Percentiles rank a stretch among this genome's conserved stretches.
Evolutionary conservation across 2,329 filamentous ascomycete genomes (phyloP).

Genomic region (Scorias spongiosa): DNA sequence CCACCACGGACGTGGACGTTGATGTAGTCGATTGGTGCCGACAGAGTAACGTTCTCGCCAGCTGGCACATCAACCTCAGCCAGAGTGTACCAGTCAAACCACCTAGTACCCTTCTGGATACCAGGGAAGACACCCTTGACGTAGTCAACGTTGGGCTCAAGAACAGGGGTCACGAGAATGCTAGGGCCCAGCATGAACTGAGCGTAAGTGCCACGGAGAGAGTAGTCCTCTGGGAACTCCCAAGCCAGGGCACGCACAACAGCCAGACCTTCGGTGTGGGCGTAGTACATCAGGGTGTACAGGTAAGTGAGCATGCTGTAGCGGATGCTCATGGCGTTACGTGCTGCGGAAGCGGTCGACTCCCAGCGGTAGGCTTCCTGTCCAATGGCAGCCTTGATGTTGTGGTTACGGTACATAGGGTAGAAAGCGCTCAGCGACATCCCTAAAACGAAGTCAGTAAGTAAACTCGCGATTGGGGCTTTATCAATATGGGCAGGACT

Average conservation of each 20-base stretch:
- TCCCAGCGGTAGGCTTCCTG: conserved; percentile 58
- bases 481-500: no score
- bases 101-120: conserved; percentile 39
- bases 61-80: conserved; percentile 33
- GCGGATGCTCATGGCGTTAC: conserved; percentile 49
- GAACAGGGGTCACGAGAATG: conserved; percentile 50
- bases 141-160: conserved; percentile 42
- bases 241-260: conserved; percentile 57
- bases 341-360: conserved; percentile 44
- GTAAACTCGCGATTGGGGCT: no score
- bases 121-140: conserved; percentile 59
- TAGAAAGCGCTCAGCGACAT: conserved; percentile 46
- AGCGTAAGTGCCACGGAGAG: conserved; percentile 44
- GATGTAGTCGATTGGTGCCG: conserved; percentile 13
- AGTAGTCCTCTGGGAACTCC: conserved; percentile 56
- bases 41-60: conserved; percentile 20
- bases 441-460: background rate
- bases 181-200: conserved; percentile 55
- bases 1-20: conserved; percentile 13
- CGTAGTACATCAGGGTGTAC: conserved; percentile 56
- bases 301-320: conserved; percentile 58
- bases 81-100: conserved; percentile 65
- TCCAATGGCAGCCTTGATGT: conserved; percentile 38
- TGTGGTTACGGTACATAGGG: conserved; percentile 65
- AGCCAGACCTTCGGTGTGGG: conserved; percentile 47